These are phyloP conservation scores for Schizophyllum commune DNA, from an alignment of 1,284 basidiomycete genomes.

Conservation along the genomic window DNA sequence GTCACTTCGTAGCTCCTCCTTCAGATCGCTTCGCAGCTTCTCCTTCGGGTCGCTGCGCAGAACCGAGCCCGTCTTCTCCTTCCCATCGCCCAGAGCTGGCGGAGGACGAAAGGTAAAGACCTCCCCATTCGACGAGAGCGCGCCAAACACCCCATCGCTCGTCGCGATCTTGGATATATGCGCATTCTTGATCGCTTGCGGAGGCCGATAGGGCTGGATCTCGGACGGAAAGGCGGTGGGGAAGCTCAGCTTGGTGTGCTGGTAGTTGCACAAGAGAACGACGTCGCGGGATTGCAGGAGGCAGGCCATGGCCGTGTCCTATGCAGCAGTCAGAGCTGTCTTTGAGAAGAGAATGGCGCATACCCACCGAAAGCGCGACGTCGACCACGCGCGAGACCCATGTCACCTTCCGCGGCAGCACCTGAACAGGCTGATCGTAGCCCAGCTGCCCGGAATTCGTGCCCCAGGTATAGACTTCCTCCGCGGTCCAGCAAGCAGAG, in stretches of 20 bases:
- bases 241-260: conserved; percentile 72
- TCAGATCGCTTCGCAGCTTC: neutral
- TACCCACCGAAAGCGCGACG: conserved; percentile 62
- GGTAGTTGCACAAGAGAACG: conserved; percentile 76
- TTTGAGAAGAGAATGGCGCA: conserved; percentile 1
- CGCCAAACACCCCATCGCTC: conserved; percentile 80
- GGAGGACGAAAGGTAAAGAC: conserved; percentile 78
- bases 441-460: conserved; percentile 93
- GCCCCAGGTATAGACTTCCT: conserved; percentile 93
- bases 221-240: conserved; percentile 64
- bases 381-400: conserved; percentile 65
- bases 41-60: neutral
- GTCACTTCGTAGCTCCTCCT: neutral
- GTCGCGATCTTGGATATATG: conserved; percentile 78
- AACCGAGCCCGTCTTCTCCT: conserved; percentile 8
- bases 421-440: conserved; percentile 80
- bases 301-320: conserved; percentile 83
- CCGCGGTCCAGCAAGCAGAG: conserved; percentile 84
- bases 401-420: conserved; percentile 78
- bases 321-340: conserved; percentile 10
- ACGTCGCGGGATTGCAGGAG: conserved; percentile 73
- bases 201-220: conserved; percentile 73
- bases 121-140: conserved; percentile 84
- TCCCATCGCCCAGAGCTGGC: conserved; percentile 22
- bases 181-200: conserved; percentile 61